These are phyloP conservation scores for Andrographis paniculata DNA, from an alignment of 305 asterid species.

Conservation along the genomic window DNA sequence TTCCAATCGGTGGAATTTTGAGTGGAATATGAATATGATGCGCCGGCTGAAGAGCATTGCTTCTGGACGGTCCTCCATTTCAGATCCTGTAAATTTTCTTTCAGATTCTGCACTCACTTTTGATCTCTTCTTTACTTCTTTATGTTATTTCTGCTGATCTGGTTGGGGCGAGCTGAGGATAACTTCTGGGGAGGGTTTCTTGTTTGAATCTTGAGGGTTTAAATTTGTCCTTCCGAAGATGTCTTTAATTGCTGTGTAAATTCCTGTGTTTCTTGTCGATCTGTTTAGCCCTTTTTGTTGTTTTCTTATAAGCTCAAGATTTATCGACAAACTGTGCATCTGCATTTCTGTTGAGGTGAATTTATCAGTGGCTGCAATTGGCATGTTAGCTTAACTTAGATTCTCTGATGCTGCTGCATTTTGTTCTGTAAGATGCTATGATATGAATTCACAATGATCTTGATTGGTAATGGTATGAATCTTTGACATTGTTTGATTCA, in stretches of 20 bases:
- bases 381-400: background rate
- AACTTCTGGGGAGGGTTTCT: constrained; percentile 1
- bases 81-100: constrained; percentile 79
- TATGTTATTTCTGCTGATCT: constrained; percentile 8
- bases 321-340: too few species aligned
- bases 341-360: background rate
- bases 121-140: background rate
- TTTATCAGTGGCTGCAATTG: background rate
- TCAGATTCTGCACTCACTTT: background rate
- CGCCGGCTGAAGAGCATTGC: constrained; percentile 99
- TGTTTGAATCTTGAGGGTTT: background rate
- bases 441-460: too few species aligned
- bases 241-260: too few species aligned
- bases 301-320: background rate
- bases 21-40: constrained; percentile 75
- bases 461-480: too few species aligned
- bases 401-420: too few species aligned
- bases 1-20: constrained; percentile 7
- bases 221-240: background rate
- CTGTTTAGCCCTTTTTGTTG: background rate
- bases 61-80: constrained; percentile 90
- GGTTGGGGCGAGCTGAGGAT: background rate
- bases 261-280: background rate
- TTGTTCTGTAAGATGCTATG: too few species aligned
- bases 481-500: too few species aligned